Base-by-base conservation (phyloP, 176 grass and related monocot genomes). In the Eragrostis curvula region DNA sequence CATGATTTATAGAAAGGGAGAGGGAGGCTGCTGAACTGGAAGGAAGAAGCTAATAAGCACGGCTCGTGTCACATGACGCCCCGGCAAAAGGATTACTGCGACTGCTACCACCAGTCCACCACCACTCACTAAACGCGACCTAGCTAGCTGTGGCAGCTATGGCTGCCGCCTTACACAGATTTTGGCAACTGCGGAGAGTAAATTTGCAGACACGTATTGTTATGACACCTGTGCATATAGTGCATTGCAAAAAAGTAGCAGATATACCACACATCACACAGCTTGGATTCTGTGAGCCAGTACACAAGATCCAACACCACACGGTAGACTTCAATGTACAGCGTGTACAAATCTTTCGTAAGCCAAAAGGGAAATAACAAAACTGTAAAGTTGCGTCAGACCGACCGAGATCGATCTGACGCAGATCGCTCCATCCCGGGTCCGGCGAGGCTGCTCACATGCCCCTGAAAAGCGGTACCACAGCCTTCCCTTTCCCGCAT, bases 1-100 rank as follows among this genome's bases (percentile, higher is more conserved):
- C 23, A 24, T 46, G 39, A 58, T 74, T 66, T 88, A 88, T 85
- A 89, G 70, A 42, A 20, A 79, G 57, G 58, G n/a, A 24, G n/a
- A 1, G 9, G 12, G 45, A 16, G 25, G 44, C 65, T 58, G 44
- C 65, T 58, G 51, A 16, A 28, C n/a, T 29, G 24, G 43, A 52
- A 44, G 24, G 43, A 52, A 44, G 70, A 18, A 14, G 75, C 58
- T 78, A 43, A 3, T 14, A 48, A 12, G 9, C 71, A 87, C 78
- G 85, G 71, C 16, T 50, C n/a, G 12, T 50, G 7, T 83, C 79
- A 83, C 73, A 83, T 78, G 85, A 21, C 29, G 56, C 7, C 32
- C 68, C 46, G 75, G 84, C 67, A 44, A 11, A 43, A 65, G 16
- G 44, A 79, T 80, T 77, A 77, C 73, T 41, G 12, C 48, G 4